Conservation (phyloP, 1,139 yeast genomes). For the Taphrina wiesneri region DNA sequence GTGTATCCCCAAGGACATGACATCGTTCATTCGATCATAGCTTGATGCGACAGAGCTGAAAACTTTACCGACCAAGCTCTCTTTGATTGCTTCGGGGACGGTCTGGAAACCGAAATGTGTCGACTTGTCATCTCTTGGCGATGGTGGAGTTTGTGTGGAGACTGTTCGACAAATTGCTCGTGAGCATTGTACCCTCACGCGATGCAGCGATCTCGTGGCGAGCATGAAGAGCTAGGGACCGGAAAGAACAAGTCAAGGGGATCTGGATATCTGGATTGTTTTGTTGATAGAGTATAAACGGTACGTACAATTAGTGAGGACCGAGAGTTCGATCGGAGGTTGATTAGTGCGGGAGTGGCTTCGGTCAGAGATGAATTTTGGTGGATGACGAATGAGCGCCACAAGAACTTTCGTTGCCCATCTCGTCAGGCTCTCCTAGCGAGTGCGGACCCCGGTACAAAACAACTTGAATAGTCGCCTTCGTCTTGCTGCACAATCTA, state of each 20-base stretch:
- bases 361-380: not conserved
- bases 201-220: not conserved
- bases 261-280: no score
- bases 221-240: not conserved
- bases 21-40: conserved; percentile 96
- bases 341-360: not conserved
- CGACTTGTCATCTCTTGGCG: conserved; percentile 46
- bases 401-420: conserved; percentile 5
- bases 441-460: not conserved
- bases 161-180: not conserved
- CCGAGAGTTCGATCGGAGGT: not conserved
- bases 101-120: conserved; percentile 94
- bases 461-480: not conserved
- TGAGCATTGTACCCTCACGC: not conserved
- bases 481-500: not conserved
- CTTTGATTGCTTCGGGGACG: conserved; percentile 78
- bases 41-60: conserved; percentile 92
- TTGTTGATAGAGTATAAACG: no score
- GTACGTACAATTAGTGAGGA: not conserved
- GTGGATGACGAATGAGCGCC: conserved; percentile 7
- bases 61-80: conserved; percentile 81
- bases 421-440: not conserved
- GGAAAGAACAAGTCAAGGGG: no score
- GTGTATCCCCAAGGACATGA: conserved; percentile 94
- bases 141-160: conserved; percentile 32